Evolutionary conservation across 2,329 filamentous ascomycete genomes (phyloP), one percentile per base, ranked within the genome.

Genomic region (Ophiostoma ips): DNA sequence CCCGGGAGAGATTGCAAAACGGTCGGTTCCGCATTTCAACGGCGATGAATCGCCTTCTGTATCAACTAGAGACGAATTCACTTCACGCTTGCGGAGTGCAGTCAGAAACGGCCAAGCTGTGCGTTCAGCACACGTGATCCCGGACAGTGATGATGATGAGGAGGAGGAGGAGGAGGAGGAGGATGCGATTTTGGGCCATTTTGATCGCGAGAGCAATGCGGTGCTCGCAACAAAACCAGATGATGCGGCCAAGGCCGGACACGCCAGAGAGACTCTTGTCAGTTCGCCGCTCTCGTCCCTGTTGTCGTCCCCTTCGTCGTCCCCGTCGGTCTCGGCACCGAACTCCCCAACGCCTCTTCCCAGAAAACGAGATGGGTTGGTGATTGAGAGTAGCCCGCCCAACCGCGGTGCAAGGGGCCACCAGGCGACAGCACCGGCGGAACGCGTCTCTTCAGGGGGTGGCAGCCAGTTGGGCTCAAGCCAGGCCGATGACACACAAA

Each of bases 131-230:
- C 50, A 52, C 2, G 70, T 73, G 51, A 73, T 76, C 30, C 69
- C 72, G 0, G 72, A 76, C 52, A 73, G 72, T 1, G 72, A 75
- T 35, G 70, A 52, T 7, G 51, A 53, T n/a, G 51, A 68, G 11
- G 70, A 71, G n/a, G n/a, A n/a, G n/a, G n/a, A n/a, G n/a, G n/a
- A n/a, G n/a, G n/a, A n/a, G n/a, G 51, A 53, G 19, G 51, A 68
- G 11, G 70, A 71, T 8, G 33, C 5, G 0, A 10, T 31, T 10
- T 15, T 21, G 5, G 30, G 13, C 15, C 30, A 13, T 7, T 16
- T 10, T 21, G 18, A 15, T 16, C 3, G 13, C 6, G 34, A 15
- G 24, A 21, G 8, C 24, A 30, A 30, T 43, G 24, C 40, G 1
- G 40, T 30, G 40, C 30, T 15, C 24, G n/a, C 40, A 30, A 28